Evolutionary conservation across 352 stramenopile species (phyloP), one percentile per base, ranked within the genome.

Genomic region (Pythium folliculosum): DNA sequence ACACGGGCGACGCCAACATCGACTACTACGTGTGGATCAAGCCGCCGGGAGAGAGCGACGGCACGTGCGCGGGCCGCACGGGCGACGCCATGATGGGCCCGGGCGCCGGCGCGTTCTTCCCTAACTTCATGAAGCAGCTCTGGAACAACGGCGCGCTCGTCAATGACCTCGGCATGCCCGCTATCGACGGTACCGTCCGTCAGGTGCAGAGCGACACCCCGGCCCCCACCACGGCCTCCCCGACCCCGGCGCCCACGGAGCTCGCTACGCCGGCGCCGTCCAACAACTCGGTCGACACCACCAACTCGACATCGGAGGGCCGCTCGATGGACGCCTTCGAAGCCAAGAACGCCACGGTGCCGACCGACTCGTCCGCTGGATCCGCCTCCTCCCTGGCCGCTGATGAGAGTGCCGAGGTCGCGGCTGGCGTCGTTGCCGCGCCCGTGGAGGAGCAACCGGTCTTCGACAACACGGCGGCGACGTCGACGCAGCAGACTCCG

Each of bases 21-120:
- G 82, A 90, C 69, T 91, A 91, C 69, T 90, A 85, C 27, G 73
- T 91, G 71, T 92, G 81, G 79, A 76, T 90, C 53, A 92, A 93
- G 59, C 71, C 72, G 21, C 81, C 77, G 40, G 82, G 84, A 59
- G 81, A 93, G 69, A 86, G 76, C 35, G 84, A 92, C 55, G 84
- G 84, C 53, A 67, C 56, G 52, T 92, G 84, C 32, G 38, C 51
- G 21, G 38, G 70, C n/a, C 69, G 60, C 27, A 63, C 56, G 13
- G 43, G 55, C 17, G 70, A 80, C 16, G 64, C 75, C 7, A 70
- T 84, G 49, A 23, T 47, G 10, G 82, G 82, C 10, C 80, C 80
- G 0, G 58, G 44, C 9, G 79, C 82, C 2, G 77, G 80, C 13
- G 16, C 45, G 2, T 91, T 91, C 61, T 91, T 88, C 65, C 48